Evolutionary conservation across 2,329 filamentous ascomycete species (phyloP), one percentile per base, ranked within the genome.

Genomic region (Diaporthe vexans): DNA sequence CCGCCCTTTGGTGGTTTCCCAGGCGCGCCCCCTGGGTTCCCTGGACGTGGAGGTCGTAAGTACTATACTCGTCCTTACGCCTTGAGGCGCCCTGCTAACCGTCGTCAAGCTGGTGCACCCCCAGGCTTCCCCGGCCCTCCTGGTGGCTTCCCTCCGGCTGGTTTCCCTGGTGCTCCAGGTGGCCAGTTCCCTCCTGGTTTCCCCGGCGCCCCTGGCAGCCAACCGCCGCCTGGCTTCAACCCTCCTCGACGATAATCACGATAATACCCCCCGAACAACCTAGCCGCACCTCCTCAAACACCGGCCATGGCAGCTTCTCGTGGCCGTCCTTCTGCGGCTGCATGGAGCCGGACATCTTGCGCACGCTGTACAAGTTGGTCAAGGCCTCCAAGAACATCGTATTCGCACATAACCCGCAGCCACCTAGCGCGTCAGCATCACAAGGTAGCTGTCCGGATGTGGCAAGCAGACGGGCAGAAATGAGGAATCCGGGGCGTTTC

Each of bases 321-420:
- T 93, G 98, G 86, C 92, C 90, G 77, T 97, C 95, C 26, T 91
- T 98, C 72, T 94, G 96, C 69, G 95, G 95, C 73, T 91, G 92
- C 65, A 90, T 93, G 79, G 94, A 98, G 82, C 94, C 95, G 7
- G 95, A 98, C 83, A 90, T 98, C 40, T 95, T 94, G 79, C 95
- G 94, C 84, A 94, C 93, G 82, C 91, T 98, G 69, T 97, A 93
- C 88, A 93, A 93, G 79, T 89, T 99, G 76, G 98, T 98, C 88
- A 99, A 99, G 87, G 94, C 94, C 68, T 94, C 97, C 84, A 98
- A 98, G 87, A 92, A 93, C 81, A 92, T 95, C 46, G 95, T 98
- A 79, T 88, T 90, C 67, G 93, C 94, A 65, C 93, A 98, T 85
- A 98, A 85, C 86, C 91, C 9, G 97, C 96, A 8, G 94, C 92